Evolutionary conservation across 2,329 filamentous ascomycete species (phyloP), one percentile per base, ranked within the genome.

Genomic region (Alternaria brassicae): DNA sequence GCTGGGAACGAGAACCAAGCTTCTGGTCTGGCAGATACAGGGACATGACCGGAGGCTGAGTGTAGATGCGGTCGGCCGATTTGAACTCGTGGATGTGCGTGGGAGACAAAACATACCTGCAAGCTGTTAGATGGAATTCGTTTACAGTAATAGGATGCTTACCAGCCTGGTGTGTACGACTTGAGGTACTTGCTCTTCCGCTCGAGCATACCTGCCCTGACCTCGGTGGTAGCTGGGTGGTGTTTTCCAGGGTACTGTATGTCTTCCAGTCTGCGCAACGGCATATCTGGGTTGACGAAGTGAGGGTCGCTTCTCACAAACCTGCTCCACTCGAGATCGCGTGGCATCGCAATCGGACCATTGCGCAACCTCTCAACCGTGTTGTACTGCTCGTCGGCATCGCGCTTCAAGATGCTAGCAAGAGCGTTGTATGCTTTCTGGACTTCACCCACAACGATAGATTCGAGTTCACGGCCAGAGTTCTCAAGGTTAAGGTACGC

Each of bases 41-140:
- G 40, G 95, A 98, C 94, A 99, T 97, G 75, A 98, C 88, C 1
- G 95, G 95, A 37, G 91, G 89, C 78, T 95, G 92, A 60, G 87
- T 84, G 69, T 85, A 84, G 63, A 89, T 90, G 77, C 94, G 93
- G 80, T 98, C 94, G 67, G 93, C 92, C n/a, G 93, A 97, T 78
- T 97, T 97, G 86, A 98, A 99, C 80, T 99, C 95, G 81, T 99
- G 95, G 21, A 99, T 85, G 79, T 99, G 95, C 56, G 95, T 98
- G 15, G 95, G 92, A 69, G 95, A 97, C 68, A 99, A 83, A 47
- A 98, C 93, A 78, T 97, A 97, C 92, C 91, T 95, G 58, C 1
- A 17, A 36, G 7, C 36, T 45, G 37, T 69, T 53, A 72, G 68
- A 45, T 10, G 32, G 4, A 4, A 15, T 25, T 27, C 7, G 13